phyloP scores from a whole-genome alignment of 176 grass and related monocot genomes.

The Triticum timopheevii region DNA sequence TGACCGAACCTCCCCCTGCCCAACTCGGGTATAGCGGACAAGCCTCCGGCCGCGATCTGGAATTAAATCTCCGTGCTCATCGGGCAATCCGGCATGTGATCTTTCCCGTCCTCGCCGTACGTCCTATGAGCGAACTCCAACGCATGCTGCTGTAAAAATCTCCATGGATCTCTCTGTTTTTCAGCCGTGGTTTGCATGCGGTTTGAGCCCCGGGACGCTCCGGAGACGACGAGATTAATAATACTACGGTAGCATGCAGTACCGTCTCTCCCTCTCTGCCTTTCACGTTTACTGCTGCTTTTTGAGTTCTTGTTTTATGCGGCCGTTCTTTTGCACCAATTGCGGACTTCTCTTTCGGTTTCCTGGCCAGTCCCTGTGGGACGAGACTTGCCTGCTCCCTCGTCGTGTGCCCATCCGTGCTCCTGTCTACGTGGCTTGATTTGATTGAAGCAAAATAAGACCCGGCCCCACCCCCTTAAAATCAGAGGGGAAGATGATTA shows the following conservation, averaged over 20 bases:
- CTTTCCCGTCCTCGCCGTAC: neutral
- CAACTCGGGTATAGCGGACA: neutral
- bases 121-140: too few species aligned
- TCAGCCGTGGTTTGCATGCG: neutral
- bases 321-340: neutral
- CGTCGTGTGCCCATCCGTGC: too few species aligned
- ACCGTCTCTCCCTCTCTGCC: neutral
- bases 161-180: neutral
- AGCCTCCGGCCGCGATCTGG: neutral
- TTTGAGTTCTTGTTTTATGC: conserved; percentile 16
- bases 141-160: neutral
- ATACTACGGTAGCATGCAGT: too few species aligned
- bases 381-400: too few species aligned
- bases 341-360: neutral
- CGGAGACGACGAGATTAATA: too few species aligned
- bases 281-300: neutral
- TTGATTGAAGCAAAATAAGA: too few species aligned
- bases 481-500: too few species aligned
- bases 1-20: neutral
- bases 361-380: too few species aligned
- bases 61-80: neutral
- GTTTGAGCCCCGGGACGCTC: neutral
- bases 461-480: too few species aligned
- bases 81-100: neutral
- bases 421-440: too few species aligned